Evolutionary conservation across 2,329 filamentous ascomycete genomes (phyloP), one percentile per base, ranked within the genome.

Genomic region (Talaromyces sp.): DNA sequence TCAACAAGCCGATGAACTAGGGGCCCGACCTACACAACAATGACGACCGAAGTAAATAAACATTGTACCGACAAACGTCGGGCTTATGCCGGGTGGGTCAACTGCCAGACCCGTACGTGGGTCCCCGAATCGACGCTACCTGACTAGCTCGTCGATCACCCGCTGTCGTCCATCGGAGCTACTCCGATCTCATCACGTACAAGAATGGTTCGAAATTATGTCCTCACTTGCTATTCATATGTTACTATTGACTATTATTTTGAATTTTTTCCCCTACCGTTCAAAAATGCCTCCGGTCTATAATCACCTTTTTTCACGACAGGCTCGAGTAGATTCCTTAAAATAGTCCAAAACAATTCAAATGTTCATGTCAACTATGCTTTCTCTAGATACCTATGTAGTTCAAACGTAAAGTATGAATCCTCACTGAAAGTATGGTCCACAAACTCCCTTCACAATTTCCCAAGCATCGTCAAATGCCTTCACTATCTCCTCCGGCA

Each of bases 401-500:
- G 18, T 27, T 47, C 12, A 9, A 1, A 23, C 8, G 8, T 18
- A 12, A 18, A 47, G 2, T 12, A 3, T 9, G 9, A 47, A 23
- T 47, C 4, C 23, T 42, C 36, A 75, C 59, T 76, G 74, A 69
- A 70, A 77, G 61, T 76, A 78, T 10, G 67, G 68, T 4, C 66
- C 66, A 3, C 65, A 65, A 23, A 69, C 64, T 0, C 68, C 69
- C 60, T 70, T 73, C 1, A 61, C 53, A 33, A 51, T 52, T 9
- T 34, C 9, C 40, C 54, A 61, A 30, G 59, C 59, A n/a, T 53
- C 64, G 52, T 79, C 73, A 44, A 81, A 65, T 5, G 73, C 73
- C 57, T 73, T 56, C 8, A 79, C 69, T 0, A 79, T 69, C 40
- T 78, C 75, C 5, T 76, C 71, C 8, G 77, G 76, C 62, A 81